Base-by-base conservation (phyloP, 2,329 filamentous ascomycete genomes). In the Cryphonectria naterciae region DNA sequence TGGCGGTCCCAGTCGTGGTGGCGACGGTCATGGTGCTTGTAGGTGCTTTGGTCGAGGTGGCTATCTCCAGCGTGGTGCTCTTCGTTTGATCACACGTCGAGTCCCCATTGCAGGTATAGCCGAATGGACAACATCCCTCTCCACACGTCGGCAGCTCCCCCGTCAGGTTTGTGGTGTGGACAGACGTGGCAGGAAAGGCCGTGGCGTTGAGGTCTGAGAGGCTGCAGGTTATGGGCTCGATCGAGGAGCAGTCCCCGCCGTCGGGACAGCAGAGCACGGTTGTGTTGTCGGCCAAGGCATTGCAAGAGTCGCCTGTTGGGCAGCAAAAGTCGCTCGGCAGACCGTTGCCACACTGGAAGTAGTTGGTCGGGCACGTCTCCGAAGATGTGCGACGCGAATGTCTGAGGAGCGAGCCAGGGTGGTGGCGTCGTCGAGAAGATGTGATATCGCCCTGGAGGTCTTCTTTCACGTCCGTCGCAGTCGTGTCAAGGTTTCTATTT, bases 281-380 rank as follows among this genome's bases (percentile, higher is more conserved):
- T 10, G 71, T 68, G n/a, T 71, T 67, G 32, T 72, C 56, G 35
- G 56, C 71, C 22, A 72, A 54, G 37, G 68, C 49, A 37, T 71
- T 71, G 25, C 71, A 72, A 11, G 62, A 28, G 11, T 66, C 60
- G 69, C 66, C 61, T 2, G 39, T 52, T 15, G 54, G 52, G 66
- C 71, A 72, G 66, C 71, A 72, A 25, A 72, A 72, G 41, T 68
- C 46, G 69, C 58, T 64, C 4, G 71, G 71, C 19, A 72, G 69
- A 5, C 62, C 71, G 39, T 72, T 67, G 46, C 69, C 71, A 43
- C 71, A 72, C 41, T 72, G 71, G 17, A 62, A 37, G 15, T 68
- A 72, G 46, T 68, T 56, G 68, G 69, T n/a, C 17, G 71, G 71
- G 46, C 71, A 72, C n/a, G 63, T 71, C 28, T 65, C 68, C 19